Evolutionary conservation across 2,329 filamentous ascomycete species (phyloP).

Genomic region (Hortaea werneckii): DNA sequence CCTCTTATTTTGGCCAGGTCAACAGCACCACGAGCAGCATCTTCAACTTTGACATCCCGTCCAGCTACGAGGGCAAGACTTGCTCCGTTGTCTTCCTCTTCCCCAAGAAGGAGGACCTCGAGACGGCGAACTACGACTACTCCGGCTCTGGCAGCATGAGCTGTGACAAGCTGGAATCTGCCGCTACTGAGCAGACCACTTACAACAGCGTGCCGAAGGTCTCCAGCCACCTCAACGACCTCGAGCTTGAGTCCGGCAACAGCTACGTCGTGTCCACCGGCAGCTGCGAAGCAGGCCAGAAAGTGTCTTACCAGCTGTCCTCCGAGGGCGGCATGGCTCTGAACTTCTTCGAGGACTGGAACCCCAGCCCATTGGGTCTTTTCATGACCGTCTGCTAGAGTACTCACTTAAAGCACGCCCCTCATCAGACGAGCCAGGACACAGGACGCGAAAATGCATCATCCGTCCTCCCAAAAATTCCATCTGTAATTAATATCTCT

Average conservation of each 20-base stretch:
- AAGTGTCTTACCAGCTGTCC: conserved; percentile 1
- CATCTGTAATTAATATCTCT: no score
- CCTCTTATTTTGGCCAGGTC: conserved; percentile 30
- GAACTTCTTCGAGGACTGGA: conserved; percentile 6
- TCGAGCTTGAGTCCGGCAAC: conserved; percentile 3
- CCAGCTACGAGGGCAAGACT: conserved; percentile 29
- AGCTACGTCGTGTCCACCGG: conserved; percentile 6
- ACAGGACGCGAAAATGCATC: no score
- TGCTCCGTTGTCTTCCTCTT: conserved; percentile 41
- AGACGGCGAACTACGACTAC: conserved; percentile 27
- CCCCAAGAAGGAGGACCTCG: conserved; percentile 27
- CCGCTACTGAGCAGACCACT: conserved; percentile 13
- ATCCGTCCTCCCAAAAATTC: no score
- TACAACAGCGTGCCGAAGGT: conserved; percentile 12
- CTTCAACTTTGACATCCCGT: conserved; percentile 39
- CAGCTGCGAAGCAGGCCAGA: conserved; percentile 5
- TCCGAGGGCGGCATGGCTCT: conserved; percentile 6
- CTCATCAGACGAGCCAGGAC: no score
- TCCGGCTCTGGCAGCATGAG: conserved; percentile 29
- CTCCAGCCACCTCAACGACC: conserved; percentile 1
- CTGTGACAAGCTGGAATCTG: conserved; percentile 17
- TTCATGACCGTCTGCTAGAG: not conserved
- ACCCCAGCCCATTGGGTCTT: not conserved
- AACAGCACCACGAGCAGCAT: conserved; percentile 29
- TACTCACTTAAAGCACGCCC: no score